Percentiles rank a stretch among this genome's conserved stretches.
phyloP scores from a whole-genome alignment of 1,284 basidiomycete species.

The Ustilago esculenta region DNA sequence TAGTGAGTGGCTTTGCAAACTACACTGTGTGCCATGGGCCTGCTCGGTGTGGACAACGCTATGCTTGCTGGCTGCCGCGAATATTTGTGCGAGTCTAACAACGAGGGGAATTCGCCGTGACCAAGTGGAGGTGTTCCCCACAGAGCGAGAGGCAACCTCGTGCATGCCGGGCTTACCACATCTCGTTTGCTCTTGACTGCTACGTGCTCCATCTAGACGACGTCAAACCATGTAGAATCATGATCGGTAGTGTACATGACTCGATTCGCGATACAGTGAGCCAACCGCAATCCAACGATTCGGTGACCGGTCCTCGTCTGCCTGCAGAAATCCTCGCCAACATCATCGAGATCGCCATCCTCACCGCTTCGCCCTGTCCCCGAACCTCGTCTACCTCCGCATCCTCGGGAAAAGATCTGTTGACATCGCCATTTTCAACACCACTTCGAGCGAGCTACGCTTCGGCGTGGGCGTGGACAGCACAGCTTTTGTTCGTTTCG shows the following conservation, averaged over 20 bases:
- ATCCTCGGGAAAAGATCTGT: background rate
- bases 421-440: conserved; percentile 14
- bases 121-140: background rate
- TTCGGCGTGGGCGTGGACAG: conserved; percentile 18
- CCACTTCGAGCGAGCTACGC: conserved; percentile 8
- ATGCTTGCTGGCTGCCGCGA: too few relatives aligned
- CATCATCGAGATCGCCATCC: conserved; percentile 35
- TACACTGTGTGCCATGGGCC: too few relatives aligned
- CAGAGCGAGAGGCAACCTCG: too few relatives aligned
- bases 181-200: too few relatives aligned
- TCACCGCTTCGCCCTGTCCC: conserved; percentile 23
- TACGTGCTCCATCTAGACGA: background rate
- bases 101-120: background rate
- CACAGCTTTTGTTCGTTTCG: conserved; percentile 20
- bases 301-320: background rate
- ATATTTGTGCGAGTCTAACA: background rate
- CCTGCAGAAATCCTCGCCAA: conserved; percentile 36
- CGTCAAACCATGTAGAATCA: background rate
- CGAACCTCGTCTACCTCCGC: background rate
- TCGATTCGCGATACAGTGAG: background rate
- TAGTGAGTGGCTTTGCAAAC: too few relatives aligned
- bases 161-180: background rate
- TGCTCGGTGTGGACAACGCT: too few relatives aligned
- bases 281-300: background rate
- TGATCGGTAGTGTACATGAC: background rate